phyloP scores from a whole-genome alignment of 2,329 filamentous ascomycete genomes.

The Pseudopyrenochaeta lycopersici region DNA sequence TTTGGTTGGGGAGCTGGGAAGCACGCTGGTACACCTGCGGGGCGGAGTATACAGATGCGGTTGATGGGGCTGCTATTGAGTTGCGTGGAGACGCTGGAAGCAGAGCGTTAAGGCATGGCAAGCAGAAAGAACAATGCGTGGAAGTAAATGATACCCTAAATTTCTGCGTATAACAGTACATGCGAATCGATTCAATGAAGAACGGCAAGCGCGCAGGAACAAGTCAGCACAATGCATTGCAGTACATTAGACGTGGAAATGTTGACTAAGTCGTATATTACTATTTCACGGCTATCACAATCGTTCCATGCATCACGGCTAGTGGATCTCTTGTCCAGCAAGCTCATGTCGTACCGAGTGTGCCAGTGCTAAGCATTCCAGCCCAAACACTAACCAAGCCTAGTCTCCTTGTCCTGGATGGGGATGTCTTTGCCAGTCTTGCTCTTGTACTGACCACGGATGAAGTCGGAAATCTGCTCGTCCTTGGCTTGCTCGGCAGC shows the following conservation, averaged over 20 bases:
- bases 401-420: slow-evolving; percentile 72
- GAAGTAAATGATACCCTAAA: slow-evolving; percentile 40
- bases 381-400: slow-evolving; percentile 20
- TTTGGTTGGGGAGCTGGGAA: slow-evolving; percentile 56
- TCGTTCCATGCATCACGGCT: slow-evolving; percentile 12
- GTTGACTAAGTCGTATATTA: not conserved
- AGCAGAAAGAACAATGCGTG: not conserved
- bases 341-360: slow-evolving; percentile 4
- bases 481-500: slow-evolving; percentile 86
- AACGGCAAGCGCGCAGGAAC: too few relatives aligned
- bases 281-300: slow-evolving; percentile 22
- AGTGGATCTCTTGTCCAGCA: slow-evolving; percentile 18
- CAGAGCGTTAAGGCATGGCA: slow-evolving; percentile 10
- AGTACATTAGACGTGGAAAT: not conserved
- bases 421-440: slow-evolving; percentile 74
- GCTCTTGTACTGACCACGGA: slow-evolving; percentile 75
- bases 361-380: not conserved
- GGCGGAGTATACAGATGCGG: slow-evolving; percentile 37
- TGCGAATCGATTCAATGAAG: too few relatives aligned
- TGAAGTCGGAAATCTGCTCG: slow-evolving; percentile 77
- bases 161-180: not conserved
- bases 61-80: slow-evolving; percentile 38
- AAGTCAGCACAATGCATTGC: too few relatives aligned
- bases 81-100: slow-evolving; percentile 37
- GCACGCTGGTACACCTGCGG: slow-evolving; percentile 42